These are phyloP conservation scores for Aspergillus sclerotialis DNA, from an alignment of 2,329 filamentous ascomycete genomes.

Conservation along the genomic window DNA sequence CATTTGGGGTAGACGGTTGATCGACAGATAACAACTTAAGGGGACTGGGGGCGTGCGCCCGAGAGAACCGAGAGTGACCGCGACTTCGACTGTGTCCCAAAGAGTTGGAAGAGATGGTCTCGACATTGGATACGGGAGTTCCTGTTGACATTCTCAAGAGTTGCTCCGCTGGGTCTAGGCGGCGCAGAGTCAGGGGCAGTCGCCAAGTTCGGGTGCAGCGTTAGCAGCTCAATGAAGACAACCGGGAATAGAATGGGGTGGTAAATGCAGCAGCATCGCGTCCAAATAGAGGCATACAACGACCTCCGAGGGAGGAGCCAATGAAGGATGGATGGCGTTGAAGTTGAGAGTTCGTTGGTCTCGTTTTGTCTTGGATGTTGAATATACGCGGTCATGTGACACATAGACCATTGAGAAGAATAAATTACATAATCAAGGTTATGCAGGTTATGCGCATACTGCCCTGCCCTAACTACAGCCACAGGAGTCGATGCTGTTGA, in stretches of 20 bases:
- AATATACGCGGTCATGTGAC: too few species aligned
- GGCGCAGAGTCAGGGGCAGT: constrained; percentile 5
- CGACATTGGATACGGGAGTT: constrained; percentile 21
- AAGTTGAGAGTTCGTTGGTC: too few species aligned
- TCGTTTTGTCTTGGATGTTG: too few species aligned
- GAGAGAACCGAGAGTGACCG: constrained; percentile 28
- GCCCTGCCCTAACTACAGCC: too few species aligned
- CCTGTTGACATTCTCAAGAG: constrained; percentile 27
- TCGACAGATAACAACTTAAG: constrained; percentile 16
- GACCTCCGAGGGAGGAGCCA: too few species aligned
- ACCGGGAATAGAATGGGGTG: constrained; percentile 8
- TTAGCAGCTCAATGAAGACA: constrained; percentile 13
- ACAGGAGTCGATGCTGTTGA: too few species aligned
- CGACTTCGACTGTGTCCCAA: constrained; percentile 21
- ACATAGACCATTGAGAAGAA: too few species aligned
- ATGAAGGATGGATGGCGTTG: too few species aligned
- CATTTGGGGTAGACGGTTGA: constrained; percentile 10
- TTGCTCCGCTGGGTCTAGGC: constrained; percentile 1
- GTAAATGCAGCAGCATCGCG: constrained; percentile 14
- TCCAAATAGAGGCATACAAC: too few species aligned
- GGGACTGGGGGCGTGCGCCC: constrained; percentile 20
- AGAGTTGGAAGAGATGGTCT: constrained; percentile 18
- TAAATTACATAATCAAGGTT: too few species aligned
- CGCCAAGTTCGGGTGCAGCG: constrained; percentile 7
- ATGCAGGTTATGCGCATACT: too few species aligned